Evolutionary conservation across 108 stramenopile species (phyloP), one percentile per base, ranked within the genome.

Genomic region (Fistulifera solaris): DNA sequence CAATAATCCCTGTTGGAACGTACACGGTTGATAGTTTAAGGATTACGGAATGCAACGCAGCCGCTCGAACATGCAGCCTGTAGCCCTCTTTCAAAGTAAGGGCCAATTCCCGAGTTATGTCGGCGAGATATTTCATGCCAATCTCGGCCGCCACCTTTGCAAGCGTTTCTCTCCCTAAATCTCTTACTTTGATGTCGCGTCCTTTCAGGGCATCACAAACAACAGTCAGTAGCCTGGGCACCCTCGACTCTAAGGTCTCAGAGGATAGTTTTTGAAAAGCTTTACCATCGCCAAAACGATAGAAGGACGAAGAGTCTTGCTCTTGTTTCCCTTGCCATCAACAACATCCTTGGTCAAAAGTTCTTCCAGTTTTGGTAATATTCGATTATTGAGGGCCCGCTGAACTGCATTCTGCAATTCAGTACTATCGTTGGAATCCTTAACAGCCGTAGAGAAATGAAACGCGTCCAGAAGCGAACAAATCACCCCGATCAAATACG

Each of bases 281-380:
- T 94, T 95, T 40, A 93, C 54, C 43, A 98, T 64, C 15, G 93
- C 95, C 47, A 98, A 61, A 45, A 88, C 84, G 45, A 98, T 72
- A 13, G 85, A 65, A 11, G 97, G 70, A 7, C 95, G 76, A 10
- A 96, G 71, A 24, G 71, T 73, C 57, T 87, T 79, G 38, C 45
- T 70, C 54, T 67, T 85, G 12, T 43, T 59, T 15, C 84, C 94
- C 62, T 48, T 72, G 58, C 75, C 76, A 45, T 80, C 87, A 19
- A 51, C 58, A 50, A 80, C 87, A 46, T 95, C 87, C 48, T 90
- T 93, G 1, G 72, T 58, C 26, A 88, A 54, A 45, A 85, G 63
- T 0, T 67, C 62, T 56, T 93, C 91, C 13, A 92, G 63, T 63
- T 78, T 86, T 23, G 90, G 90, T 35, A 92, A 80, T 8, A 87